These are phyloP conservation scores for Globisporangium mamillatum DNA, from an alignment of 352 stramenopile species.

Conservation along the genomic window DNA sequence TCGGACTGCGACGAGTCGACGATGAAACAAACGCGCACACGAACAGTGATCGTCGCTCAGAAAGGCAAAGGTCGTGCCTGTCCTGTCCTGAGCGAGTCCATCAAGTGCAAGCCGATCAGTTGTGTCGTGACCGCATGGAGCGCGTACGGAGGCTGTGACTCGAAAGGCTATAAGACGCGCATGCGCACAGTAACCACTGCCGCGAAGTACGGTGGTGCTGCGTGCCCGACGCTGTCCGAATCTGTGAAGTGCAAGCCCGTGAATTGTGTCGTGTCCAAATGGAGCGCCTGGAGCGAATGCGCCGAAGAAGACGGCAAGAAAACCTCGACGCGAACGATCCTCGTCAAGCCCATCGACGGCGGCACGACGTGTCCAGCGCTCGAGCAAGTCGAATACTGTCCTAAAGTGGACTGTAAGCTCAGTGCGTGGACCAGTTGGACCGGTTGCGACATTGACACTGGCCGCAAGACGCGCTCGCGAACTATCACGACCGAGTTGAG, in stretches of 20 bases:
- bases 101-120: conserved; percentile 40
- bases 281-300: conserved; percentile 35
- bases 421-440: conserved; percentile 32
- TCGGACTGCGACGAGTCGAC: conserved; percentile 30
- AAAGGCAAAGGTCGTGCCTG: conserved; percentile 30
- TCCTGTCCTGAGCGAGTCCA: conserved; percentile 29
- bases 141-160: conserved; percentile 34
- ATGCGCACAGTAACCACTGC: conserved; percentile 28
- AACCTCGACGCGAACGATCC: conserved; percentile 32
- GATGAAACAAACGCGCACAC: conserved; percentile 39
- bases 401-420: conserved; percentile 45
- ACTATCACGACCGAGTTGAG: conserved; percentile 8
- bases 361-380: conserved; percentile 42
- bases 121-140: conserved; percentile 54
- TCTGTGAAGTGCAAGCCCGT: conserved; percentile 49
- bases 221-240: conserved; percentile 45
- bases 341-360: conserved; percentile 31
- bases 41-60: conserved; percentile 20
- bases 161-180: conserved; percentile 38
- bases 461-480: conserved; percentile 22
- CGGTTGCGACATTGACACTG: conserved; percentile 20
- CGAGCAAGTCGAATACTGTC: conserved; percentile 36
- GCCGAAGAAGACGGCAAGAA: conserved; percentile 34
- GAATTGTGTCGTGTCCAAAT: conserved; percentile 53
- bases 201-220: conserved; percentile 29